phyloP scores from a whole-genome alignment of 805 yeast species.

The Candida montana region DNA sequence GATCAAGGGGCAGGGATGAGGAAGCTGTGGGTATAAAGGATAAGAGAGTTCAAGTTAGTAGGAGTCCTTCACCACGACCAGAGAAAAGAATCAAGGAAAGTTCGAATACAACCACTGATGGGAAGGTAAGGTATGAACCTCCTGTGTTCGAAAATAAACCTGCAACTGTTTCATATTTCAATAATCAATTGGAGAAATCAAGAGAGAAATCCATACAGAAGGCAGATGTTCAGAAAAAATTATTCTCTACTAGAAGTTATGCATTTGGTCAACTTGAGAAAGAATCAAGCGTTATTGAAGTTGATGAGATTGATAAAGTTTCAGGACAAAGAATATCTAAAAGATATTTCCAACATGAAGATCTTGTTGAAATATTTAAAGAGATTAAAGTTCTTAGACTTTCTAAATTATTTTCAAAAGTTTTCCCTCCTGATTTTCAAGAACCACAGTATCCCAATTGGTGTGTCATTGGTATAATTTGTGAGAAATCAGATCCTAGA shows the following conservation, averaged over 20 bases:
- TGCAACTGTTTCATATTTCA: conserved; percentile 29
- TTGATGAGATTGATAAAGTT: conserved; percentile 38
- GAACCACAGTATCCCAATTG: conserved; percentile 74
- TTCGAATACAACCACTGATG: too few relatives aligned
- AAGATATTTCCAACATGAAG: conserved; percentile 39
- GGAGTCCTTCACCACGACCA: neutral
- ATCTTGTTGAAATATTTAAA: conserved; percentile 34
- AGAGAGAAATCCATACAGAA: conserved; percentile 23
- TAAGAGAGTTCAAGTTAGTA: neutral
- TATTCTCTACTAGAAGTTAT: conserved; percentile 33
- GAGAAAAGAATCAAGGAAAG: neutral
- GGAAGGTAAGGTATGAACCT: neutral
- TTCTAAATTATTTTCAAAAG: conserved; percentile 56
- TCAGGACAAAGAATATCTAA: conserved; percentile 39
- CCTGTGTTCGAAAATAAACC: neutral
- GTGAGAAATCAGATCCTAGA: conserved; percentile 49
- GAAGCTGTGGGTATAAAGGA: neutral
- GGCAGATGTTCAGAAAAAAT: conserved; percentile 18
- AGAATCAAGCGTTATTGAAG: conserved; percentile 12
- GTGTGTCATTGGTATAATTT: conserved; percentile 70
- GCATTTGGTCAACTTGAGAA: conserved; percentile 32
- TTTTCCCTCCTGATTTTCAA: conserved; percentile 59
- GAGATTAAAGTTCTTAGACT: conserved; percentile 53
- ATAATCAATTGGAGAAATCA: conserved; percentile 25
- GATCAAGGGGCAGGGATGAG: neutral